phyloP scores from a whole-genome alignment of 2,329 filamentous ascomycete species.

The Capronia epimyces region DNA sequence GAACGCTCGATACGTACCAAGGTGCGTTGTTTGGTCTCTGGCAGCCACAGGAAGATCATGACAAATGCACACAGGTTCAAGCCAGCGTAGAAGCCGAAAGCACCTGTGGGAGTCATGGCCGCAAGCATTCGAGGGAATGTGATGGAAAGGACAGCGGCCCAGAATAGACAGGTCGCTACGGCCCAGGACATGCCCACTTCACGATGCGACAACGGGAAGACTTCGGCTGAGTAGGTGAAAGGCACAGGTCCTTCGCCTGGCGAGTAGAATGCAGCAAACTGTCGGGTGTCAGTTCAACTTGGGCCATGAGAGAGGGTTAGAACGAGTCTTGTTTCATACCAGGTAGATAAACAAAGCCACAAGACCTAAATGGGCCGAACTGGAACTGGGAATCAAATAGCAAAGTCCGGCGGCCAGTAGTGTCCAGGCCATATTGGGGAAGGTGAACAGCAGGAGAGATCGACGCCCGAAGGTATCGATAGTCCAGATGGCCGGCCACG shows the following conservation, averaged over 20 bases:
- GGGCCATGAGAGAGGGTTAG: not conserved
- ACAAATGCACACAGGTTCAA: constrained; percentile 53
- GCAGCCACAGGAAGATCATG: constrained; percentile 55
- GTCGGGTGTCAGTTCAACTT: not conserved
- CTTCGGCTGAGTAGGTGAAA: constrained; percentile 40
- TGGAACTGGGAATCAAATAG: constrained; percentile 46
- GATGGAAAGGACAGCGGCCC: constrained; percentile 40
- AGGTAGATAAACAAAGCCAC: constrained; percentile 60
- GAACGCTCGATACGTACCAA: constrained; percentile 10
- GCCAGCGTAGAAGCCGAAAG: constrained; percentile 54
- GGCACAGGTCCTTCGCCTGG: constrained; percentile 47
- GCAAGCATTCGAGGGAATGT: constrained; percentile 41
- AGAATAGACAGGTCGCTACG: constrained; percentile 33
- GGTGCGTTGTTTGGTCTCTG: constrained; percentile 49
- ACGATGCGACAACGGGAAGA: constrained; percentile 46
- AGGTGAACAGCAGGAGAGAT: constrained; percentile 58
- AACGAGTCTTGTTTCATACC: not conserved
- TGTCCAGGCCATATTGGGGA: constrained; percentile 63
- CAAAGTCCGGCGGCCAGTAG: constrained; percentile 59
- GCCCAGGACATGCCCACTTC: constrained; percentile 41
- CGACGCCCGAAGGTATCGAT: constrained; percentile 64
- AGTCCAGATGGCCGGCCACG: constrained; percentile 41
- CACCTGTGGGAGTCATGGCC: constrained; percentile 44
- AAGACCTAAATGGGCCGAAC: constrained; percentile 46
- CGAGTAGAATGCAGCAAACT: constrained; percentile 59